Evolutionary conservation across 768 basidiomycete genomes (phyloP).

Genomic region (Suillus subaureus): DNA sequence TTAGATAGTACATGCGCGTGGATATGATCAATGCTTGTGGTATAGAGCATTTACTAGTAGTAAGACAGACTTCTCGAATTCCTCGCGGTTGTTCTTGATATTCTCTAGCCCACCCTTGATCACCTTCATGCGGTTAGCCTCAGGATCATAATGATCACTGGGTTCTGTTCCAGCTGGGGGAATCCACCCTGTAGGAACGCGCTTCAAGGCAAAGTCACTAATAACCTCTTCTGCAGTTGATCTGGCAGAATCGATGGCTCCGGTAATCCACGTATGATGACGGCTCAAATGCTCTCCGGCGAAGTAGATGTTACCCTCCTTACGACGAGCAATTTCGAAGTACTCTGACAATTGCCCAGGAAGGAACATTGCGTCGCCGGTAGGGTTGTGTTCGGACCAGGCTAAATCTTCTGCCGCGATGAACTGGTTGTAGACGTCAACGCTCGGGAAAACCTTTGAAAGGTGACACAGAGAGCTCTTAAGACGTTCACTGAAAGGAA

Average conservation of each 20-base stretch:
- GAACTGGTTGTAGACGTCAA: constrained; percentile 24
- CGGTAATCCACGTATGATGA: constrained; percentile 34
- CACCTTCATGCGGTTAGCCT: constrained; percentile 4
- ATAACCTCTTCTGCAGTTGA: constrained; percentile 9
- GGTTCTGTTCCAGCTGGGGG: background rate
- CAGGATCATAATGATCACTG: constrained; percentile 1
- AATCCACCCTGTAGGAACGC: constrained; percentile 3
- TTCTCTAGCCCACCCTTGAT: constrained; percentile 3
- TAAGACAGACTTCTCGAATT: constrained; percentile 8
- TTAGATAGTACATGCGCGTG: background rate
- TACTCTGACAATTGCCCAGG: constrained; percentile 26
- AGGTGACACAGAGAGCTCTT: constrained; percentile 23
- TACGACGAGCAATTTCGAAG: constrained; percentile 21
- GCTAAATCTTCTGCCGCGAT: constrained; percentile 21
- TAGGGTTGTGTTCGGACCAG: constrained; percentile 25
- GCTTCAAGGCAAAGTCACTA: background rate
- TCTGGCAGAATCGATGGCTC: constrained; percentile 18
- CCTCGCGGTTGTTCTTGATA: constrained; percentile 6
- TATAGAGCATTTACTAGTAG: background rate
- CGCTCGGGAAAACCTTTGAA: constrained; percentile 19
- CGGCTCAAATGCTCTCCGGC: constrained; percentile 30
- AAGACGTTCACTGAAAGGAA: constrained; percentile 20
- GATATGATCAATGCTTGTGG: background rate
- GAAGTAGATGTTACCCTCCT: constrained; percentile 27
- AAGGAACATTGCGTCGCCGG: constrained; percentile 35